Base-by-base conservation (phyloP, 441 rosid genomes). In the Erysimum pusillum region DNA sequence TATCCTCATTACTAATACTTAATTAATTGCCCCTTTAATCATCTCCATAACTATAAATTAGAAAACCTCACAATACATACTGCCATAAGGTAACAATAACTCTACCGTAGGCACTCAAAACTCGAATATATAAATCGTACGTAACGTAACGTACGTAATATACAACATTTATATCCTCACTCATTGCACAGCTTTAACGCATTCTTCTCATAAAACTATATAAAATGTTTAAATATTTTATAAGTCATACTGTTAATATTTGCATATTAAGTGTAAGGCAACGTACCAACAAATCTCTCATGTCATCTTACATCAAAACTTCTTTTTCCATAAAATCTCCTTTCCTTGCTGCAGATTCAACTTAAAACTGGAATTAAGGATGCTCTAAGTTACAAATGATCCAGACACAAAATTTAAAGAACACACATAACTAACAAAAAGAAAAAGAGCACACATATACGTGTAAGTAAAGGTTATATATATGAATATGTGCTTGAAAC, bases 51-150 rank as follows among this genome's bases (percentile, higher is more conserved):
- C 57, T 70, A 58, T 34, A 70, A 18, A 44, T 14, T 22, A 39
- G 9, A 61, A 20, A 20, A 11, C 32, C 32, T 10, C 48, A 60
- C 12, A 63, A 62, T 4, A 31, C 65, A 44, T 36, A 45, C 2
- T 14, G 10, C 25, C 68, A 25, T 14, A 25, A 17, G 22, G 63
- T 52, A 72, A 62, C 60, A 3, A 63, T 17, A 38, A 62, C 52
- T 60, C 31, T 61, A 71, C n/a, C 58, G 46, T 20, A 46, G 58
- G 6, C 59, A n/a, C 59, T 36, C 39, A 61, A 61, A 61, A n/a
- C 51, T 59, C 15, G 4, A 5, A 45, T 70, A 31, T 34, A 58
- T 25, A 25, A 25, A 25, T 28, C 36, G 38, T 36, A 49, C 42
- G 61, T 52, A 36, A 17, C 46, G 52, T 52, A 36, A 17, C 35